Conservation (phyloP, 2,329 filamentous ascomycete genomes). For the Cladosporium colombiae region DNA sequence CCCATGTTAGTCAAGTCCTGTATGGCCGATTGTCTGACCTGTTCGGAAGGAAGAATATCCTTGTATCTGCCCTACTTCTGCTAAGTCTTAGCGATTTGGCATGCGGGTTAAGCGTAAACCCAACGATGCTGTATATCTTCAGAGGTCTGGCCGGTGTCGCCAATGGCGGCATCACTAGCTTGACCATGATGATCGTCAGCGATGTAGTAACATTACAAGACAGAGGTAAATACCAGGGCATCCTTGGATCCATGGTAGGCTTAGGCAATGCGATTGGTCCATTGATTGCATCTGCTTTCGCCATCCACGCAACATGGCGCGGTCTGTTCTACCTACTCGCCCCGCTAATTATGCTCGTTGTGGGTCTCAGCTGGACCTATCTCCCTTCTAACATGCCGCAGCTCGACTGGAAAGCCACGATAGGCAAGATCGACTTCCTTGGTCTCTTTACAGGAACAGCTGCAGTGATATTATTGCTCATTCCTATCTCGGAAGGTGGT, state of each 20-base stretch:
- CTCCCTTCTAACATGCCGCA: conserved; percentile 55
- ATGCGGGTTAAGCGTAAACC: conserved; percentile 58
- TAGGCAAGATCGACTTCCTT: conserved; percentile 60
- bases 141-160: conserved; percentile 63
- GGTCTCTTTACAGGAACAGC: conserved; percentile 58
- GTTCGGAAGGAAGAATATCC: conserved; percentile 56
- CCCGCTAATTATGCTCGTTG: conserved; percentile 48
- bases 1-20: conserved; percentile 51
- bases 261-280: conserved; percentile 48
- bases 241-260: conserved; percentile 48
- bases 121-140: conserved; percentile 62
- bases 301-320: conserved; percentile 43
- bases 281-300: conserved; percentile 50
- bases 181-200: conserved; percentile 63
- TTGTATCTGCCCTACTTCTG: conserved; percentile 54
- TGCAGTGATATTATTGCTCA: conserved; percentile 61
- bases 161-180: conserved; percentile 60
- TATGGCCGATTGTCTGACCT: conserved; percentile 52
- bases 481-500: conserved; percentile 62
- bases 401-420: conserved; percentile 49
- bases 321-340: conserved; percentile 55
- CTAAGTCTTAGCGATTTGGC: conserved; percentile 60
- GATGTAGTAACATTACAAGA: conserved; percentile 62
- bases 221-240: conserved; percentile 55
- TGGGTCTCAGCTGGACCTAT: conserved; percentile 48